Base-by-base conservation (phyloP, 306 rosid species). In the Cicer arietinum region DNA sequence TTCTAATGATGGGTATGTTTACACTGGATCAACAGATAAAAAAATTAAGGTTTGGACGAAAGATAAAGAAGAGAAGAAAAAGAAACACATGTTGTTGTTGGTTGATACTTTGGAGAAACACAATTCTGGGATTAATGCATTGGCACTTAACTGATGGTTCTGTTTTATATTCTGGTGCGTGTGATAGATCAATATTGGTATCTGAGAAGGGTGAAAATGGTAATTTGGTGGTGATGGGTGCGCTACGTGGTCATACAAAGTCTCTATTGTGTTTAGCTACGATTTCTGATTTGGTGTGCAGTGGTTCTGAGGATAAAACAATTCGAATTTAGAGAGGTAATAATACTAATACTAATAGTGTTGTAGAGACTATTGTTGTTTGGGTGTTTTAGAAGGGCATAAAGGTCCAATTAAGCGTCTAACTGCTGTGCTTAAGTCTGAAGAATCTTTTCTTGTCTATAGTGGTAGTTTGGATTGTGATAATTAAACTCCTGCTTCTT, bases 21-120 rank as follows among this genome's bases (percentile, higher is more conserved):
- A 90, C 81, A 94, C 98, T 0, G 97, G 97, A 53, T 94, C 98
- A 52, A 81, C 98, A 8, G 97, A 94, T 71, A 89, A 78, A 85
- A 94, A 63, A 54, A 91, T 94, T 6, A 94, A 83, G 82, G 91
- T 90, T 61, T 91, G 98, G 97, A 86, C 45, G 76, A 90, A 77
- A 68, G 43, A 41, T n/a, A 37, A 54, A 30, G 88, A 76, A 4
- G 91, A 83, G 8, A 89, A 86, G 73, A 91, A 83, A 66, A 89
- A 86, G 73, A 91, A 83, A 66, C 91, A 81, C 42, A 48, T 20
- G 18, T 51, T 88, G 45, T 47, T 16, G 17, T 47, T 88, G 53
- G 80, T 91, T 42, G 85, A 83, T 2, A 82, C 89, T 2, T 72
- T 90, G 14, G 96, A 90, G 82, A 91, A 85, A 66, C 98, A 90